Conservation (phyloP, 176 grass and related monocot species). For the Triticum timopheevii region DNA sequence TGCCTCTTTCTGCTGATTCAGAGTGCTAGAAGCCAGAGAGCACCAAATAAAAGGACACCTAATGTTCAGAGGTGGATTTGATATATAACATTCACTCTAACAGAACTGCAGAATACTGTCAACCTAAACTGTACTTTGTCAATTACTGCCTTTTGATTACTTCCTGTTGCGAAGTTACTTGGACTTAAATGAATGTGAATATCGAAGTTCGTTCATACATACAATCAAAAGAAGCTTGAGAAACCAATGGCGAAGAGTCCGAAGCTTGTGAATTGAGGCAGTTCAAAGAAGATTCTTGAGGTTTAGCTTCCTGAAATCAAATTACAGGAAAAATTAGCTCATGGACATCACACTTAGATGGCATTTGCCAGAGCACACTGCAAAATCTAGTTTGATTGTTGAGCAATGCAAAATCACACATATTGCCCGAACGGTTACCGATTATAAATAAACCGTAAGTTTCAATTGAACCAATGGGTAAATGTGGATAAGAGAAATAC, state of each 20-base stretch:
- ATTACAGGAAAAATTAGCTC: background rate
- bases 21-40: background rate
- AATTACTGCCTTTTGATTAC: background rate
- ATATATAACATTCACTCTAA: background rate
- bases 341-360: background rate
- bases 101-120: background rate
- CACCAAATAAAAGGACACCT: background rate
- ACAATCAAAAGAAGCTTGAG: constrained; percentile 65
- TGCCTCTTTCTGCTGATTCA: constrained; percentile 19
- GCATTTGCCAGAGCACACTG: background rate
- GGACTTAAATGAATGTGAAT: constrained; percentile 18
- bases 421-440: too few species aligned
- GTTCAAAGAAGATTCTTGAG: constrained; percentile 55
- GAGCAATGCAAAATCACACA: background rate
- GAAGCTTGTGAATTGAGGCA: constrained; percentile 45
- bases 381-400: background rate
- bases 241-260: constrained; percentile 62
- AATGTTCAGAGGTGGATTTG: constrained; percentile 3
- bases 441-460: too few species aligned
- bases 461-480: background rate
- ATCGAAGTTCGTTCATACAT: constrained; percentile 48
- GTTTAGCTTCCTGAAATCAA: constrained; percentile 53
- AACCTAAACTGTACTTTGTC: background rate
- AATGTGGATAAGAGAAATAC: background rate
- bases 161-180: constrained; percentile 24